phyloP scores from a whole-genome alignment of 805 yeast species.

The Hanseniaspora vineae region DNA sequence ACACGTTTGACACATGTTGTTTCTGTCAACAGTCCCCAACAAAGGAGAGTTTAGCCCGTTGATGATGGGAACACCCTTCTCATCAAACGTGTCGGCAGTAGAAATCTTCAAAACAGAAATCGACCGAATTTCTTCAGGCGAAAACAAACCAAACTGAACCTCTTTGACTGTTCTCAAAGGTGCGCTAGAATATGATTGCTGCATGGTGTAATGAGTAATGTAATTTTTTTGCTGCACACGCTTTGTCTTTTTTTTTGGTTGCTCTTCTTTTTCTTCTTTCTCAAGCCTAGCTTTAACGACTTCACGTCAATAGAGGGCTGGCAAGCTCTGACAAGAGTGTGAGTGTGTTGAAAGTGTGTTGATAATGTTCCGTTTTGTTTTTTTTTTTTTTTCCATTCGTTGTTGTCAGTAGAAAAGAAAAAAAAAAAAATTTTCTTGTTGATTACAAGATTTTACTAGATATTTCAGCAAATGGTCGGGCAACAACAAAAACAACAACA shows the following conservation, averaged over 20 bases:
- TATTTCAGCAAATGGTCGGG: too few species aligned
- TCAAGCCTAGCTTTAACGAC: not conserved
- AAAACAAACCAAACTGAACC: conserved; percentile 94
- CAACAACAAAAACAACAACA: too few species aligned
- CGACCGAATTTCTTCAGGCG: conserved; percentile 96
- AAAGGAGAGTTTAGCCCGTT: conserved; percentile 97
- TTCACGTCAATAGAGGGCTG: too few species aligned
- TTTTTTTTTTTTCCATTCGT: too few species aligned
- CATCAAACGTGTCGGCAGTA: conserved; percentile 99
- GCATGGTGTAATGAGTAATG: conserved; percentile 4
- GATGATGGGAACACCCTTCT: conserved; percentile 86
- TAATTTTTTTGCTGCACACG: conserved; percentile 1
- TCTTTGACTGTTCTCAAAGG: conserved; percentile 95
- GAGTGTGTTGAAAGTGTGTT: too few species aligned
- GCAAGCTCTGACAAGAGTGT: too few species aligned
- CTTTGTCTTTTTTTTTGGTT: not conserved
- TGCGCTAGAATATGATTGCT: conserved; percentile 83
- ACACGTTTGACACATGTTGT: conserved; percentile 96
- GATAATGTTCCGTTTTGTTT: too few species aligned
- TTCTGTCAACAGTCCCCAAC: conserved; percentile 92
- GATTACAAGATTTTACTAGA: too few species aligned
- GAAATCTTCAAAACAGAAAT: conserved; percentile 96
- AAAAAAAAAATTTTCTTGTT: too few species aligned
- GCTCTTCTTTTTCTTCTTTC: not conserved
- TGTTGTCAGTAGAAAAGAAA: too few species aligned